phyloP scores from a whole-genome alignment of 805 yeast genomes.

The Yarrowia hollandica region DNA sequence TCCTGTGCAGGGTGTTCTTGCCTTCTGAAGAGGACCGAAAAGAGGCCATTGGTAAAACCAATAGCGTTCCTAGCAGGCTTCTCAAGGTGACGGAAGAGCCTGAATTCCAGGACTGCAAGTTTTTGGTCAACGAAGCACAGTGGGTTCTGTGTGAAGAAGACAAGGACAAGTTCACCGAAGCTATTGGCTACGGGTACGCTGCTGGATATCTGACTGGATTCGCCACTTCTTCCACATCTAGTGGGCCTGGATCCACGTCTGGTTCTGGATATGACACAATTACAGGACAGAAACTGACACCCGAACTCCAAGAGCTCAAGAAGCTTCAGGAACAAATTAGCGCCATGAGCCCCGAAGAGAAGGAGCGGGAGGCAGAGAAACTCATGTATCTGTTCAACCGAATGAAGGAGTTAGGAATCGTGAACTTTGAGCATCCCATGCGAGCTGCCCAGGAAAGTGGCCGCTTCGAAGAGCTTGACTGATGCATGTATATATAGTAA shows the following conservation, averaged over 20 bases:
- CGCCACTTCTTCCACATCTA: slow-evolving; percentile 29
- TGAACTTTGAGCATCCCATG: slow-evolving; percentile 46
- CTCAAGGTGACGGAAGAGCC: slow-evolving; percentile 34
- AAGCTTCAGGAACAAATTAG: slow-evolving; percentile 20
- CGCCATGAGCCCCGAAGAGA: slow-evolving; percentile 47
- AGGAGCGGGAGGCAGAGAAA: slow-evolving; percentile 49
- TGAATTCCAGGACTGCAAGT: slow-evolving; percentile 30
- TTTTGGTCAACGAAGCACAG: slow-evolving; percentile 34
- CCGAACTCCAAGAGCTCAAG: slow-evolving; percentile 20
- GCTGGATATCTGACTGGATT: slow-evolving; percentile 36
- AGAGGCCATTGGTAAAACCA: slow-evolving; percentile 34
- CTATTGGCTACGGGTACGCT: slow-evolving; percentile 40
- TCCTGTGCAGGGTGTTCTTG: background rate
- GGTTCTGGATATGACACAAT: slow-evolving; percentile 34
- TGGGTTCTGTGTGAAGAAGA: slow-evolving; percentile 35
- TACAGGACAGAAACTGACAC: slow-evolving; percentile 36
- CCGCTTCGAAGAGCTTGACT: slow-evolving; percentile 17
- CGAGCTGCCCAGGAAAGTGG: slow-evolving; percentile 24
- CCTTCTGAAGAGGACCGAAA: slow-evolving; percentile 34
- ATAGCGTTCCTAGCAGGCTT: slow-evolving; percentile 33
- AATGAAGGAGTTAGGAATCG: slow-evolving; percentile 44
- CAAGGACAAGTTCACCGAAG: slow-evolving; percentile 33
- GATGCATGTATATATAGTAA: background rate
- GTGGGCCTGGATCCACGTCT: slow-evolving; percentile 15
- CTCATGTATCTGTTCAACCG: slow-evolving; percentile 47